A percentile compares a stretch with the other conserved stretches of the same genome.
phyloP scores from a whole-genome alignment of 768 basidiomycete species.

The Termitomyces sp. region DNA sequence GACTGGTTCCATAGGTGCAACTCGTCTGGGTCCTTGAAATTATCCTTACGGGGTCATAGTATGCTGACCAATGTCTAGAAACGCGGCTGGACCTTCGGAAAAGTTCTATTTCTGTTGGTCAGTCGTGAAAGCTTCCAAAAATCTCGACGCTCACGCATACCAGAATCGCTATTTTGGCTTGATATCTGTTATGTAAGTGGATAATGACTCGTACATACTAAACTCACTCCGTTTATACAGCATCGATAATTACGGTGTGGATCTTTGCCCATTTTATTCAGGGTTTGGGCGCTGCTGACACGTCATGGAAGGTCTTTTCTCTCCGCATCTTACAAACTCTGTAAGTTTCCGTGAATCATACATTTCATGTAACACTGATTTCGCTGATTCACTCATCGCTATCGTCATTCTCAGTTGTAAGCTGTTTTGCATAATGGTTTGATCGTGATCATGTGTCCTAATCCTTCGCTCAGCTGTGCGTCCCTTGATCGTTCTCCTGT shows the following conservation, averaged over 20 bases:
- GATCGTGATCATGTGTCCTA: neutral
- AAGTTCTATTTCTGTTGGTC: conserved; percentile 50
- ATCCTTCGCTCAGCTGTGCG: conserved; percentile 20
- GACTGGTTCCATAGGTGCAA: conserved; percentile 30
- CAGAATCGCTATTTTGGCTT: conserved; percentile 60
- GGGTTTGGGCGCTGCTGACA: neutral
- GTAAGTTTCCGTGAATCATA: conserved; percentile 22
- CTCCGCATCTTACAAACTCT: conserved; percentile 28
- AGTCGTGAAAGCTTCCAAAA: conserved; percentile 7
- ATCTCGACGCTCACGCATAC: neutral
- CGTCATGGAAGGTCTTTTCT: conserved; percentile 33
- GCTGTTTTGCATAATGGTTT: neutral
- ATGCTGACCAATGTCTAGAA: conserved; percentile 25
- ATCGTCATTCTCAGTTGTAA: conserved; percentile 14
- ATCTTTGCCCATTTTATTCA: neutral
- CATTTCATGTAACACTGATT: neutral
- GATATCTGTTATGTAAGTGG: conserved; percentile 43
- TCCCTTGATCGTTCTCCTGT: neutral
- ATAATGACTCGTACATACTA: neutral
- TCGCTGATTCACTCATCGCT: neutral
- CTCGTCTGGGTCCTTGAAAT: conserved; percentile 46
- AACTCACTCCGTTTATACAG: conserved; percentile 20
- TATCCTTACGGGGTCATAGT: neutral
- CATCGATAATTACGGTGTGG: conserved; percentile 49
- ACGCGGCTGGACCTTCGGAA: conserved; percentile 53